These are phyloP conservation scores for Sporothrix protearum DNA, from an alignment of 2,329 filamentous ascomycete species.

Conservation along the genomic window DNA sequence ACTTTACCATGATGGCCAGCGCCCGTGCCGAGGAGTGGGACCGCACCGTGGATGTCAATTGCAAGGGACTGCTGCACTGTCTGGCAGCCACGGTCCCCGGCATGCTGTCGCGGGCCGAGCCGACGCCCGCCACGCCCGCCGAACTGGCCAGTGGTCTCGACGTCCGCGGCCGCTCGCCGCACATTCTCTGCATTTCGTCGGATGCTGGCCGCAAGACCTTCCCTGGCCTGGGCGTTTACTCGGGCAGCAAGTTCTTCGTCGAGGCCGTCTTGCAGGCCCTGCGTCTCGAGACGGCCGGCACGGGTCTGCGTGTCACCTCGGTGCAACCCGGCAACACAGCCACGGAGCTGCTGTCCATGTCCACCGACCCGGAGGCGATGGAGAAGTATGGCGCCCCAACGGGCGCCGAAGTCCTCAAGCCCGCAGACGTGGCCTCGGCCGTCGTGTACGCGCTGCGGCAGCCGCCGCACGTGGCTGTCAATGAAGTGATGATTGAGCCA, in stretches of 20 bases:
- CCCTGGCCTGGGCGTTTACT: constrained; percentile 77
- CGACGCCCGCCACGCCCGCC: background rate
- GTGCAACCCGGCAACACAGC: constrained; percentile 75
- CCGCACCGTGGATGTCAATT: constrained; percentile 79
- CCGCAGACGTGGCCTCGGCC: constrained; percentile 67
- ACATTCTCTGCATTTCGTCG: constrained; percentile 77
- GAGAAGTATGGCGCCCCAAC: constrained; percentile 74
- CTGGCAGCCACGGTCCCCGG: constrained; percentile 64
- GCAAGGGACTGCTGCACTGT: constrained; percentile 74
- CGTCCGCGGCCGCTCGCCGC: constrained; percentile 34
- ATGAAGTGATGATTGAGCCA: constrained; percentile 76
- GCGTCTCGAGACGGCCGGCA: constrained; percentile 71
- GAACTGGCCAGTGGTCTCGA: constrained; percentile 16
- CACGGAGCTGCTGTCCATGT: constrained; percentile 70
- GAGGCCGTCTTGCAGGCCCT: constrained; percentile 74
- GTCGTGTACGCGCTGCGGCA: constrained; percentile 73
- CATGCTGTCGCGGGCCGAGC: constrained; percentile 63
- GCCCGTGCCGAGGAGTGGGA: constrained; percentile 72
- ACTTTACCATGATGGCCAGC: constrained; percentile 84
- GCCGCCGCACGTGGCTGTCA: constrained; percentile 72
- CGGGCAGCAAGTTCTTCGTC: constrained; percentile 80
- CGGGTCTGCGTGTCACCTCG: constrained; percentile 67
- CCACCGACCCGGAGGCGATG: constrained; percentile 70
- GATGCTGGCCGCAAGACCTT: constrained; percentile 80
- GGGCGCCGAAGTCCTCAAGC: constrained; percentile 70